Base-by-base conservation (phyloP, 106 monocot species). In the Allium cepa region DNA sequence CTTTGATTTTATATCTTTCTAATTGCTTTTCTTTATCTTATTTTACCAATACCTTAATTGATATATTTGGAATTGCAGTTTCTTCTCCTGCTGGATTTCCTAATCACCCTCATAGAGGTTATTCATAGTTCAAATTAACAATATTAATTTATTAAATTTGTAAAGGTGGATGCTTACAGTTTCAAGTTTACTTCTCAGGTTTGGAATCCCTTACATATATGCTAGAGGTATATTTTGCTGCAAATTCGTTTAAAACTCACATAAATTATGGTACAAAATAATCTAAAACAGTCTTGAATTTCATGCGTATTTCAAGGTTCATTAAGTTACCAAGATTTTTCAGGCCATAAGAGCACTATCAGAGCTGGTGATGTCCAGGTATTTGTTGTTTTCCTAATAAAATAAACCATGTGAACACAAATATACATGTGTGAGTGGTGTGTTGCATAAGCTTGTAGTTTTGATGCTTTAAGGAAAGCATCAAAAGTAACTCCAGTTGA, bases 71-170 rank as follows among this genome's bases (percentile, higher is more conserved):
- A 9, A 10, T 67, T 72, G 65, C 71, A 89, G 85, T 82, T 57
- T 74, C 85, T 57, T n/a, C 70, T 66, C 82, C 85, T 10, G 85
- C 85, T 57, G 89, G 82, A 72, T 89, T 89, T 68, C 85, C 82
- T 49, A 82, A 89, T 80, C 89, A 89, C 63, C 89, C 85, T 57
- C 89, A 89, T 48, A 66, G 89, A 89, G 89, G 88, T 83, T 55
- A 50, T 55, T 11, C 53, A 12, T 36, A 36, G 36, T 36, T 36
- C 5, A 5, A 36, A 36, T 36, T 36, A 0, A 36, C 4, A 2
- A 36, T 36, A 36, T 36, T 36, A 36, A 36, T 36, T 4, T 36
- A 36, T 36, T 36, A 5, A 36, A 36, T 36, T 36, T 36, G 4
- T 4, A 36, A 36, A 36, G 36, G 36, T 36, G 36, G 36, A 36